These are phyloP conservation scores for Phytophthora syringae DNA, from an alignment of 352 stramenopile genomes.

Conservation along the genomic window DNA sequence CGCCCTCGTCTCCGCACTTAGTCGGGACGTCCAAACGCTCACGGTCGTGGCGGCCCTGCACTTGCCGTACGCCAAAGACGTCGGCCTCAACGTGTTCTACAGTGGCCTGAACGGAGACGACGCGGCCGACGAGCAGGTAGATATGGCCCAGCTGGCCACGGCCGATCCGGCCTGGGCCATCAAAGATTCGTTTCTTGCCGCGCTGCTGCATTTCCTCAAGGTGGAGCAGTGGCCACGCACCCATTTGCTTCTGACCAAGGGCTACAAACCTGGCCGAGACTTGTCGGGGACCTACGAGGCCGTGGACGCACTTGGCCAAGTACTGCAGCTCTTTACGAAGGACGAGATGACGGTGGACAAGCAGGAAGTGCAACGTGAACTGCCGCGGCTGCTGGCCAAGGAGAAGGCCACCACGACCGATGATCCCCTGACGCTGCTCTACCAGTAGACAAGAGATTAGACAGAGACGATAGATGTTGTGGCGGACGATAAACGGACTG, in stretches of 20 bases:
- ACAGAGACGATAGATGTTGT: conserved; percentile 16
- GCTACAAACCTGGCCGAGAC: conserved; percentile 66
- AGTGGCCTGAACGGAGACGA: conserved; percentile 29
- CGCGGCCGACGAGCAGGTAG: neutral
- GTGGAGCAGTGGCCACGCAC: conserved; percentile 54
- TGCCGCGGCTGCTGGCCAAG: conserved; percentile 41
- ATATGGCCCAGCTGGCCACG: conserved; percentile 8
- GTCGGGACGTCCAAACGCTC: conserved; percentile 45
- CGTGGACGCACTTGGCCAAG: conserved; percentile 42
- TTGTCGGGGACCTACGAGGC: conserved; percentile 58
- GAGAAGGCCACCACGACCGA: conserved; percentile 29
- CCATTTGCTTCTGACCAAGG: conserved; percentile 67
- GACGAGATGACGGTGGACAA: conserved; percentile 43
- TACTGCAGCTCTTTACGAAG: conserved; percentile 43
- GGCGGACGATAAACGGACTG: conserved; percentile 17
- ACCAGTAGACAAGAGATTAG: conserved; percentile 44
- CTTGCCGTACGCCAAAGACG: conserved; percentile 62
- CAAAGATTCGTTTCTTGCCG: conserved; percentile 58
- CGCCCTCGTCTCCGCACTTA: conserved; percentile 48
- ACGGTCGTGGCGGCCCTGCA: conserved; percentile 60
- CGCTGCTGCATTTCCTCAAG: conserved; percentile 59
- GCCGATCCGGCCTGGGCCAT: conserved; percentile 58
- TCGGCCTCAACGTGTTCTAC: conserved; percentile 52
- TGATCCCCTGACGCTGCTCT: conserved; percentile 52
- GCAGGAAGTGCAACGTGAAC: conserved; percentile 35